Base-by-base conservation (phyloP, 352 stramenopile species). In the Hyaloperonospora arabidopsidis region DNA sequence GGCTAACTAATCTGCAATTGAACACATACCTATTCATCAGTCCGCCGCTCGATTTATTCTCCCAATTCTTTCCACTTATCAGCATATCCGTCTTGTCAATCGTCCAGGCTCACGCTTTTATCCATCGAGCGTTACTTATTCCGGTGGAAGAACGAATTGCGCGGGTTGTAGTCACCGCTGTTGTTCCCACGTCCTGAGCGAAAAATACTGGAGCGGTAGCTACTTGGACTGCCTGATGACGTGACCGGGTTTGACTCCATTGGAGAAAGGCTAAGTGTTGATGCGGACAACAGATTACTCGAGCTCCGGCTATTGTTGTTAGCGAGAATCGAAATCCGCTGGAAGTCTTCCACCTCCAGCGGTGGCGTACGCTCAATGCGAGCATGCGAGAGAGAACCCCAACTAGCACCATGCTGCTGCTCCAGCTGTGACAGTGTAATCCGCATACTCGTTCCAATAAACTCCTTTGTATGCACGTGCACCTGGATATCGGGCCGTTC, bases 381-480 rank as follows among this genome's bases (percentile, higher is more conserved):
- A 1, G 50, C 39, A 17, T 71, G 68, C 4, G 23, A 32, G 8
- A 32, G 15, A 12, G 44, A 40, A 22, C 44, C 22, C 22, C 54
- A 48, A 22, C 52, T 38, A n/a, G 22, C 43, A 22, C 50, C 50
- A 28, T 61, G 43, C 22, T 61, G 68, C 34, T 63, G 66, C 29
- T 90, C 78, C 29, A 81, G 48, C 43, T 83, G 70, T 7, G 80
- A 86, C 48, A 94, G 52, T 12, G 84, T 94, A 50, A 94, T 94
- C 18, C 84, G 77, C 84, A 94, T 94, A 36, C 84, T 94, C 40
- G 84, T 94, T 15, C 84, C 84, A 55, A 94, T 94, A 63, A 94
- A 94, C 49, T 94, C 84, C 56, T 94, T 94, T 23, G 84, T 94
- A 61, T 94, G 84, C 21, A 94, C 84, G 45, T 94, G 84, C 5